Conservation (phyloP, 306 rosid species). For the Prunus armeniaca region DNA sequence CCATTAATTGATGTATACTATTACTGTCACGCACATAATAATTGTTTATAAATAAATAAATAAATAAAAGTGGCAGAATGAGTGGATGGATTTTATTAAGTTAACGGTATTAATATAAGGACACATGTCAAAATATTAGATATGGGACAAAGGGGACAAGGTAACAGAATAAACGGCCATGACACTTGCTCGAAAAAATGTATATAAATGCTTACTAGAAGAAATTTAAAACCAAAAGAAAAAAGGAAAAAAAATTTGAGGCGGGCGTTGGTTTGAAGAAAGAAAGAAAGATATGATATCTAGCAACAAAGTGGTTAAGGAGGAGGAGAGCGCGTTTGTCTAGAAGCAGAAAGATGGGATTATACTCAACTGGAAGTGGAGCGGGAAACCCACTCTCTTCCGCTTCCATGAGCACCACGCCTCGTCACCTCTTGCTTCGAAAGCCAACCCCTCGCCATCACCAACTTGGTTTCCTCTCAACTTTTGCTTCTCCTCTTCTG, state of each 20-base stretch:
- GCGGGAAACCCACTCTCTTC: background rate
- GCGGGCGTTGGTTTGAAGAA: background rate
- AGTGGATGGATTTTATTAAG: too few species aligned
- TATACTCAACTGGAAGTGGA: slow-evolving; percentile 20
- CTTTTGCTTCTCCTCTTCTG: slow-evolving; percentile 11
- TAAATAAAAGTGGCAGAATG: too few species aligned
- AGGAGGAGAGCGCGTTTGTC: background rate
- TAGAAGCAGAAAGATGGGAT: slow-evolving; percentile 15
- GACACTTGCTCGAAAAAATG: too few species aligned
- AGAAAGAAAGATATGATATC: background rate
- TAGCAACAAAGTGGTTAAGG: background rate
- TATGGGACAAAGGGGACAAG: too few species aligned
- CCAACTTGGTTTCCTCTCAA: slow-evolving; percentile 4
- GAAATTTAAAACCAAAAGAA: too few species aligned
- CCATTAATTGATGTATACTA: too few species aligned
- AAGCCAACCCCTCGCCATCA: slow-evolving; percentile 1
- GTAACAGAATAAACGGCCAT: too few species aligned
- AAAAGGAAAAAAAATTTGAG: background rate
- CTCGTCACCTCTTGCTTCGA: background rate
- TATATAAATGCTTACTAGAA: too few species aligned
- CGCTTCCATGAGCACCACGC: background rate
- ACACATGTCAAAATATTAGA: too few species aligned
- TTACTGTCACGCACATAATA: too few species aligned
- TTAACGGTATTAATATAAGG: too few species aligned
- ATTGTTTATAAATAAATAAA: too few species aligned